Conservation (phyloP, 352 stramenopile genomes). For the Detonula confervacea region DNA sequence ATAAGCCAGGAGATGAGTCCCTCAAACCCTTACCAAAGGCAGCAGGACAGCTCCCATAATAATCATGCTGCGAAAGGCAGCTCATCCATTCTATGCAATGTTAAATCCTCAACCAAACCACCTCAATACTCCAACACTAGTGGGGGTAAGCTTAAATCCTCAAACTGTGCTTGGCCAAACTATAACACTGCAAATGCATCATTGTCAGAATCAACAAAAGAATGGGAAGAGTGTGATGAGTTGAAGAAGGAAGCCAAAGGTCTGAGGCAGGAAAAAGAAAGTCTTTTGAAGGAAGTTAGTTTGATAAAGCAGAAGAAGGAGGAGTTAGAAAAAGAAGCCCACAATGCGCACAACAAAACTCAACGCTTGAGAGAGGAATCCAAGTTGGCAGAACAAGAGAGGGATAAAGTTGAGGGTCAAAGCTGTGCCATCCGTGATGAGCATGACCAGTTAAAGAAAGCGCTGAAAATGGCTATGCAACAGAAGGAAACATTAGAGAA, state of each 20-base stretch:
- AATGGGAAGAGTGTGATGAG: neutral
- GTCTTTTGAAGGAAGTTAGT: conserved; percentile 1
- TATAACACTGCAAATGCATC: neutral
- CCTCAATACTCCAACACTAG: too few relatives aligned
- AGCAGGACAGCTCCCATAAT: neutral
- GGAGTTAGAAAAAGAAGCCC: neutral
- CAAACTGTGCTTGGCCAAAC: too few relatives aligned
- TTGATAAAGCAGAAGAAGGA: neutral
- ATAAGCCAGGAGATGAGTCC: too few relatives aligned
- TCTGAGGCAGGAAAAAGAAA: conserved; percentile 14
- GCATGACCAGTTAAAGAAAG: neutral
- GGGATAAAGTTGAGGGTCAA: neutral
- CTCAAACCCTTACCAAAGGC: neutral
- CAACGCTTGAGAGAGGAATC: neutral
- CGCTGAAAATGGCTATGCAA: neutral
- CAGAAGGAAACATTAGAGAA: neutral
- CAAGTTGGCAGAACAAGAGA: neutral
- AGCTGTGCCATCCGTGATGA: neutral
- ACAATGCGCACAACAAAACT: neutral
- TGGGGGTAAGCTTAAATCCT: too few relatives aligned
- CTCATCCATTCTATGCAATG: too few relatives aligned
- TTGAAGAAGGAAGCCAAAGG: conserved; percentile 1
- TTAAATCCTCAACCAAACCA: too few relatives aligned
- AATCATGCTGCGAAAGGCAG: neutral
- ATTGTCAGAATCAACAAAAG: neutral